phyloP scores from a whole-genome alignment of 148 eudicot species.

The Fagopyrum tataricum region DNA sequence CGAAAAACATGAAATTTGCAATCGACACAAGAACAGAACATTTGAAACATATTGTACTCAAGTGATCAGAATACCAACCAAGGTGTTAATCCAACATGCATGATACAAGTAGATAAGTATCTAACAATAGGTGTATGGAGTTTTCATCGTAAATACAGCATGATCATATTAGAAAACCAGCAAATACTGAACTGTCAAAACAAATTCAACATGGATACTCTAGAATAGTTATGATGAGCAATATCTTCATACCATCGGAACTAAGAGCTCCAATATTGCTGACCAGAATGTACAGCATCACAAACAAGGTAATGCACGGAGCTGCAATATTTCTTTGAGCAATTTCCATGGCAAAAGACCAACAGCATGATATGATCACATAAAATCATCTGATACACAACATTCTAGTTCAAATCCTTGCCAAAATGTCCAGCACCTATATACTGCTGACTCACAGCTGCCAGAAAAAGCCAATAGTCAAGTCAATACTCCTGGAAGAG shows the following conservation, averaged over 20 bases:
- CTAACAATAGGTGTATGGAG: not conserved
- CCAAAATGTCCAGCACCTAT: slow-evolving; percentile 19
- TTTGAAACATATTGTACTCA: not conserved
- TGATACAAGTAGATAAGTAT: too few species aligned
- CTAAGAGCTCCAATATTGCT: slow-evolving; percentile 38
- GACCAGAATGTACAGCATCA: slow-evolving; percentile 33
- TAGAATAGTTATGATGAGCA: not conserved
- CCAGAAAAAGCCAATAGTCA: not conserved
- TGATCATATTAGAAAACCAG: not conserved
- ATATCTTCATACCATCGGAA: slow-evolving; percentile 55
- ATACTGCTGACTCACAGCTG: slow-evolving; percentile 14
- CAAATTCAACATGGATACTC: not conserved
- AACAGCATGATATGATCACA: slow-evolving; percentile 44
- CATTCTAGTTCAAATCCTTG: slow-evolving; percentile 20
- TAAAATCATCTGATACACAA: slow-evolving; percentile 47
- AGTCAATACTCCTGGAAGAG: not conserved
- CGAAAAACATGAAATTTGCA: not conserved
- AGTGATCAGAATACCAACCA: not conserved
- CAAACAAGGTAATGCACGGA: slow-evolving; percentile 27
- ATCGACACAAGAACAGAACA: not conserved
- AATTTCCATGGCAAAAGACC: slow-evolving; percentile 45
- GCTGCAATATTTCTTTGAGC: slow-evolving; percentile 28
- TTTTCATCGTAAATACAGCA: not conserved
- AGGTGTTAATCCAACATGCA: not conserved
- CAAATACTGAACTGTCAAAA: not conserved